phyloP scores from a whole-genome alignment of 2,329 filamentous ascomycete genomes.

The Fusarium phyllophilum region DNA sequence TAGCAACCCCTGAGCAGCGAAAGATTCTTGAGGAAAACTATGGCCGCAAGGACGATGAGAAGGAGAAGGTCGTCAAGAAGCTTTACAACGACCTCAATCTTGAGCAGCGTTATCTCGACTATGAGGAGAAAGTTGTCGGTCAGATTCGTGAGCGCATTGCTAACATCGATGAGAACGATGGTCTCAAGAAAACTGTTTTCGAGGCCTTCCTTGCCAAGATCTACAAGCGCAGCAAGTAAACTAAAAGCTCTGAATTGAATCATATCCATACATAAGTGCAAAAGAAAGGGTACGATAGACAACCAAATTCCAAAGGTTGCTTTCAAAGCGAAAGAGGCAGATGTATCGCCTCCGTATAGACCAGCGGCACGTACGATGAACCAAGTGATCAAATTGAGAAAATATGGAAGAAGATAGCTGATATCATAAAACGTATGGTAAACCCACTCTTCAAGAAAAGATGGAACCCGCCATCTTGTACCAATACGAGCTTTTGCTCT shows the following conservation, averaged over 20 bases:
- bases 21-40: constrained; percentile 92
- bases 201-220: constrained; percentile 94
- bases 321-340: constrained; percentile 5
- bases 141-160: constrained; percentile 81
- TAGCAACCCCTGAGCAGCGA: constrained; percentile 85
- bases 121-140: constrained; percentile 87
- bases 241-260: neutral
- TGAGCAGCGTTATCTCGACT: constrained; percentile 84
- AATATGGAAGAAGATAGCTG: neutral
- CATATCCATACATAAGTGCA: constrained; percentile 9
- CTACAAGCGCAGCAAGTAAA: constrained; percentile 95
- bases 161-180: constrained; percentile 83
- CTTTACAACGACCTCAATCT: constrained; percentile 88
- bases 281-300: neutral
- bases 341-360: constrained; percentile 24
- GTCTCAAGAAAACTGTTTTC: constrained; percentile 90
- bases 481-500: neutral
- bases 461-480: constrained; percentile 14
- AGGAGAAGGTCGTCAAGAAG: constrained; percentile 88
- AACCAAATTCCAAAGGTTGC: constrained; percentile 12
- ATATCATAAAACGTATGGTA: neutral
- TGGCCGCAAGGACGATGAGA: constrained; percentile 85
- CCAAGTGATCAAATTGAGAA: constrained; percentile 1
- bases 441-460: neutral
- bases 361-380: constrained; percentile 29